Conservation (phyloP, 2,329 filamentous ascomycete species). For the Mycosphaerella sp. region DNA sequence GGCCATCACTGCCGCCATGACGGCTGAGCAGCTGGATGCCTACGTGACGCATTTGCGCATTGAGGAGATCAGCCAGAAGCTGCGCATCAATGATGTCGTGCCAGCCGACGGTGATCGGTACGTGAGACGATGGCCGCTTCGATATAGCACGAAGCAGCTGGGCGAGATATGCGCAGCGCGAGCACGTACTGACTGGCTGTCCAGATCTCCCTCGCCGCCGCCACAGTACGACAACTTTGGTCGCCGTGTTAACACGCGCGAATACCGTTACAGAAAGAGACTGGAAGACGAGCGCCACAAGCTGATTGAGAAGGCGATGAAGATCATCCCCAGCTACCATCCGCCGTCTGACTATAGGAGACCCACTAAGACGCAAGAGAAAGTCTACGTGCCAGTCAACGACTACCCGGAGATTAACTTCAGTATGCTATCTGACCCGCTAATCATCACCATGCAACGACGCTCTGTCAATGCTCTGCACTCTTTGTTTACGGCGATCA, state of each 20-base stretch:
- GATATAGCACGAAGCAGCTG: too few species aligned
- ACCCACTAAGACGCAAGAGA: slow-evolving; percentile 99
- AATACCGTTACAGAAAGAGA: slow-evolving; percentile 96
- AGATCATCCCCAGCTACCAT: slow-evolving; percentile 98
- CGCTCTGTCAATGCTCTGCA: slow-evolving; percentile 17
- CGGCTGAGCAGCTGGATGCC: slow-evolving; percentile 93
- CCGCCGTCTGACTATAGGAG: slow-evolving; percentile 97
- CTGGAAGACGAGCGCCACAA: slow-evolving; percentile 99
- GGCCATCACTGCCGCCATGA: slow-evolving; percentile 96
- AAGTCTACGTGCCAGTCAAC: slow-evolving; percentile 99
- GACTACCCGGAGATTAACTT: slow-evolving; percentile 99
- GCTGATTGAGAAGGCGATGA: slow-evolving; percentile 98
- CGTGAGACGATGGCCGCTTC: slow-evolving; percentile 28
- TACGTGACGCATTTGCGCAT: slow-evolving; percentile 96
- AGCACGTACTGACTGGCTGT: slow-evolving; percentile 13
- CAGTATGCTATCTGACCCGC: slow-evolving; percentile 99
- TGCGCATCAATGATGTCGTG: slow-evolving; percentile 98
- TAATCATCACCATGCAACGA: slow-evolving; percentile 39
- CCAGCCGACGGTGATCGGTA: slow-evolving; percentile 94
- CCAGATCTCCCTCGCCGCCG: slow-evolving; percentile 85
- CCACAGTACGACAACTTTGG: slow-evolving; percentile 99
- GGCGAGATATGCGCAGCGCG: too few species aligned
- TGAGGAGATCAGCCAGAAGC: slow-evolving; percentile 98
- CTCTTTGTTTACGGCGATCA: slow-evolving; percentile 31
- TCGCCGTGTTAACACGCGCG: slow-evolving; percentile 97